Evolutionary conservation across 371 early-diverging fungal species (phyloP).

Genomic region (Rhizomucor pusillus): DNA sequence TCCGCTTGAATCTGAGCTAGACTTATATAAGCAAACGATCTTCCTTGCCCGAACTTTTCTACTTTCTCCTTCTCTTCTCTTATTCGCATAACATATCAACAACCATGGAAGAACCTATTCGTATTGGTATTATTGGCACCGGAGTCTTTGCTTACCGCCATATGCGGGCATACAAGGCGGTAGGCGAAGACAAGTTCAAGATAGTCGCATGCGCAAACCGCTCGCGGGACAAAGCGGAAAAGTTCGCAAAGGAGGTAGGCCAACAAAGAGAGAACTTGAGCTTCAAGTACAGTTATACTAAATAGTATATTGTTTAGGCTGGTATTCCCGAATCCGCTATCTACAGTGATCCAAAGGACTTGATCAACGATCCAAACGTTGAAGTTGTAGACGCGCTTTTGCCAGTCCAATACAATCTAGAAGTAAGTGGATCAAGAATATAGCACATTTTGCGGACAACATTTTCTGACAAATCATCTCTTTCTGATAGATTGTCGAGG

Average conservation of each 20-base stretch:
- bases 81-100: too few species aligned
- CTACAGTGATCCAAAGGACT: constrained; percentile 33
- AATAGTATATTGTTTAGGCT: constrained; percentile 17
- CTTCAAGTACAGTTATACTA: too few species aligned
- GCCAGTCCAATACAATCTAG: constrained; percentile 43
- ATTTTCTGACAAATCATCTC: background rate
- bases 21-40: too few species aligned
- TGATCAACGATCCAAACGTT: constrained; percentile 43
- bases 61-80: too few species aligned
- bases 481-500: constrained; percentile 31
- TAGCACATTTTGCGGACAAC: background rate
- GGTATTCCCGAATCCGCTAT: constrained; percentile 42
- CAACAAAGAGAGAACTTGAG: too few species aligned
- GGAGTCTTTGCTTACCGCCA: constrained; percentile 54
- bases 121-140: constrained; percentile 50
- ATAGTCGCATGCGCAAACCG: constrained; percentile 50
- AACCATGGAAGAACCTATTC: constrained; percentile 22
- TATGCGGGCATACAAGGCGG: constrained; percentile 35
- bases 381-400: constrained; percentile 37
- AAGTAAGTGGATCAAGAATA: constrained; percentile 14
- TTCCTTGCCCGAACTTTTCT: too few species aligned
- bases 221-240: constrained; percentile 46
- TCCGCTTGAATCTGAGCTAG: too few species aligned
- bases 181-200: constrained; percentile 38
- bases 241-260: constrained; percentile 45